Evolutionary conservation across 106 monocot genomes (phyloP).

Genomic region (Gastrodia elata): DNA sequence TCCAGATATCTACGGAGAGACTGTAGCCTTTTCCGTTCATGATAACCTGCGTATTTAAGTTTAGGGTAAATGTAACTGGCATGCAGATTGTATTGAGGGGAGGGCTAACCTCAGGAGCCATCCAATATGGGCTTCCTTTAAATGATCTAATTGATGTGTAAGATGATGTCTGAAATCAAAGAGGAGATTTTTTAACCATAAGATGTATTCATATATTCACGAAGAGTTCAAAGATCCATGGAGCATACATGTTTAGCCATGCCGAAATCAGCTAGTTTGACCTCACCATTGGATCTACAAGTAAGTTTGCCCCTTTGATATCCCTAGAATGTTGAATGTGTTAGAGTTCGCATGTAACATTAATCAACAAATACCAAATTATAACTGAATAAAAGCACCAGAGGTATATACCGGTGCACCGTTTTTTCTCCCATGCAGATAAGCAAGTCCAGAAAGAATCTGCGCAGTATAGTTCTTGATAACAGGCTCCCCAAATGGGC

Average conservation of each 20-base stretch:
- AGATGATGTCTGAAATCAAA: constrained; percentile 55
- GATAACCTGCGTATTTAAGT: constrained; percentile 48
- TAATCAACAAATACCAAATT: neutral
- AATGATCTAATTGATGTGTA: constrained; percentile 75
- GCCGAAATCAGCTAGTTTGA: constrained; percentile 99
- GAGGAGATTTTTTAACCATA: neutral
- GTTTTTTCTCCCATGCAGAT: constrained; percentile 84
- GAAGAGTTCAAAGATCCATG: neutral
- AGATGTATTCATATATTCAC: neutral
- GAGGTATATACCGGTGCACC: constrained; percentile 59
- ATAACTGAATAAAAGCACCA: neutral
- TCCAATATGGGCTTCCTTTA: constrained; percentile 99
- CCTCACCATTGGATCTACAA: constrained; percentile 87
- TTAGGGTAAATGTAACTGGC: neutral
- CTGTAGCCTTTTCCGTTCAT: constrained; percentile 82
- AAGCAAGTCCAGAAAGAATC: constrained; percentile 91
- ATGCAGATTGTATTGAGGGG: neutral
- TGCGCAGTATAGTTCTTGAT: constrained; percentile 72
- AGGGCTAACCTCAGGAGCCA: constrained; percentile 86
- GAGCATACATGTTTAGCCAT: constrained; percentile 97
- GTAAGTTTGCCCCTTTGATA: constrained; percentile 98
- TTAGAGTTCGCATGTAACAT: constrained; percentile 4
- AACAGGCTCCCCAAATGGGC: constrained; percentile 76
- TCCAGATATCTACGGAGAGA: constrained; percentile 94
- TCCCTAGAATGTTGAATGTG: constrained; percentile 42